Percentiles rank a stretch among this genome's conserved stretches.
phyloP scores from a whole-genome alignment of 116 monocot genomes.

The Posidonia oceanica region DNA sequence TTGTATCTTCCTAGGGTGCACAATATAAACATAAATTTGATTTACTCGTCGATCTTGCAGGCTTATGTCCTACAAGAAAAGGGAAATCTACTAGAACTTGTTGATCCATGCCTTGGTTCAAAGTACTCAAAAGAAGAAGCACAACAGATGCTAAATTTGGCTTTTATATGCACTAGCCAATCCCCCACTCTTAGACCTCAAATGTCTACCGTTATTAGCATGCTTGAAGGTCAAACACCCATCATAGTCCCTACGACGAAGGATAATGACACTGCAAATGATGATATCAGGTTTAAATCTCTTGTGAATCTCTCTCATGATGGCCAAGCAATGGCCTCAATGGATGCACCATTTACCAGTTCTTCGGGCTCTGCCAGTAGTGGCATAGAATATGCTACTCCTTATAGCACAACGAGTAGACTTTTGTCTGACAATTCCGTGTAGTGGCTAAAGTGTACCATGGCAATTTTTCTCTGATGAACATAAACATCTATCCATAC shows the following conservation, averaged over 20 bases:
- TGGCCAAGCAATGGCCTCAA: background rate
- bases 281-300: constrained; percentile 5
- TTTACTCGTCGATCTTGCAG: constrained; percentile 6
- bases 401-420: too few species aligned
- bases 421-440: too few species aligned
- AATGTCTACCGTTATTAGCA: constrained; percentile 24
- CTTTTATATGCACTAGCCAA: constrained; percentile 23
- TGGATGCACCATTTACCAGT: constrained; percentile 2
- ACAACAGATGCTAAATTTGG: constrained; percentile 18
- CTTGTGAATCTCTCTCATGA: constrained; percentile 5
- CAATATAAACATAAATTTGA: background rate
- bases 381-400: background rate
- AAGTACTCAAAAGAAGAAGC: constrained; percentile 33
- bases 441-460: too few species aligned
- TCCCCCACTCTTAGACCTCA: constrained; percentile 29
- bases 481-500: too few species aligned
- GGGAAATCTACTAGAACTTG: constrained; percentile 26
- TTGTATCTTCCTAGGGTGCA: too few species aligned
- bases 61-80: constrained; percentile 26
- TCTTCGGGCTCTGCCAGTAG: background rate
- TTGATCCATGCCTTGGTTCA: constrained; percentile 21
- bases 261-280: background rate
- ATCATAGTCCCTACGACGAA: background rate
- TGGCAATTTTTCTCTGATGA: too few species aligned
- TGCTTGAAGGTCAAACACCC: constrained; percentile 15